A percentile compares a stretch with the other conserved stretches of the same genome.
phyloP scores from a whole-genome alignment of 306 rosid species.

The Rosa chinensis region DNA sequence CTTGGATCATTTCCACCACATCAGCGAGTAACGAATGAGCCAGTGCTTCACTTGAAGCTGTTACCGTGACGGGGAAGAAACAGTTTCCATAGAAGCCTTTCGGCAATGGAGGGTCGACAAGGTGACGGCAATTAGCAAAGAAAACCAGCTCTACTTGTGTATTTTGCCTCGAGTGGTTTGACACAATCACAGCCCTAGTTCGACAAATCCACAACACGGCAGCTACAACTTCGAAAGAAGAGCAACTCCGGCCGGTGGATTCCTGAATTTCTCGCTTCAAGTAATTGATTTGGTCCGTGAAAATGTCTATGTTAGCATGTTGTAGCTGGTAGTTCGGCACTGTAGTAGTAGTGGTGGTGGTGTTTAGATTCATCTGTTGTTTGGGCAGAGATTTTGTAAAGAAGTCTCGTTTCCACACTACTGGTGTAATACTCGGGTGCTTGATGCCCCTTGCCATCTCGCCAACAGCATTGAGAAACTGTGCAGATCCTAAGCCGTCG shows the following conservation, averaged over 20 bases:
- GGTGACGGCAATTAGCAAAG: constrained; percentile 73
- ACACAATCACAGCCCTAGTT: constrained; percentile 43
- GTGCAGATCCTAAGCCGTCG: constrained; percentile 90
- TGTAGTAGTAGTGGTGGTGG: constrained; percentile 24
- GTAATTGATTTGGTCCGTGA: constrained; percentile 34
- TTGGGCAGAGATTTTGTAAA: constrained; percentile 16
- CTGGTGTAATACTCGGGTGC: constrained; percentile 45
- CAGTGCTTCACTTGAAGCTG: constrained; percentile 32
- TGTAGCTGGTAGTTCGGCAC: constrained; percentile 36
- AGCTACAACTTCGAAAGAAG: constrained; percentile 63
- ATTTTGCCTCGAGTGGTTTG: neutral
- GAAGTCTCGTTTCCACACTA: constrained; percentile 61
- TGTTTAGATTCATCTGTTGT: neutral
- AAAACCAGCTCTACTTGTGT: constrained; percentile 47
- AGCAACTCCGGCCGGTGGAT: constrained; percentile 51
- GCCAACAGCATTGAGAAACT: constrained; percentile 69
- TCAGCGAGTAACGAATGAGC: constrained; percentile 22
- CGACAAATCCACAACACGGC: constrained; percentile 61
- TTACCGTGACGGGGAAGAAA: constrained; percentile 63
- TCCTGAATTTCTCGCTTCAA: constrained; percentile 47
- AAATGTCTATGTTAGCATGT: constrained; percentile 53
- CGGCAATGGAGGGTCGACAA: constrained; percentile 65
- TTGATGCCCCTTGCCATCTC: constrained; percentile 57
- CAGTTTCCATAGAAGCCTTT: constrained; percentile 82
- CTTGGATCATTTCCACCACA: constrained; percentile 60